Evolutionary conservation across 140 eudicot species (phyloP), one percentile per base, ranked within the genome.

Genomic region (Erigeron philadelphicus): DNA sequence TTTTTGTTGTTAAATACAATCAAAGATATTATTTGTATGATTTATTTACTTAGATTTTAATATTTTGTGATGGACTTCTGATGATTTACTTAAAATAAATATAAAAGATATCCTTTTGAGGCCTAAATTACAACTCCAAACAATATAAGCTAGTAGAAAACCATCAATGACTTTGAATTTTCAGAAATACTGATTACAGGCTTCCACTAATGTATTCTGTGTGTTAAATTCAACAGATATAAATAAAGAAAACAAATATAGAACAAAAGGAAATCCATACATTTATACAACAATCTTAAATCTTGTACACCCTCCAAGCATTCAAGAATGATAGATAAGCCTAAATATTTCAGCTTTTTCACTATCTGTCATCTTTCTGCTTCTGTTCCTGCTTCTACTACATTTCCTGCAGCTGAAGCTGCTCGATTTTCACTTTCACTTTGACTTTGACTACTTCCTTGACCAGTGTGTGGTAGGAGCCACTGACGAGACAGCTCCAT

Each of bases 401-500:
- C 71, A 72, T 63, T 65, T 71, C 75, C 85, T 21, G 75, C 62
- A 68, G 64, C 77, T 4, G 77, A 68, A 77, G 81, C 85, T 1
- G 60, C 62, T 16, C 66, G 62, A 50, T 41, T 73, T 77, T 70
- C 75, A 21, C 72, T 73, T 77, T 70, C 75, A 21, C 72, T 72
- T 18, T 72, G 70, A 45, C 71, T 67, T 60, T 58, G 84, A 72
- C 76, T 73, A 77, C 77, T 78, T 49, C 78, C 81, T 47, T 76
- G 79, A 72, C 65, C 81, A 3, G 66, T 66, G 18, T 77, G 80
- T 2, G 86, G 80, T 66, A 86, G 78, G 61, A 85, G 79, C 86
- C 86, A 84, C 41, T 77, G 86, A 59, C 78, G 88, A 45, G 91
- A 86, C 70, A 74, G 80, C 70, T 71, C 95, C 47, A 72, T 18